These are phyloP conservation scores for Neurospora sp. DNA, from an alignment of 495 filamentous ascomycete genomes.

Conservation along the genomic window DNA sequence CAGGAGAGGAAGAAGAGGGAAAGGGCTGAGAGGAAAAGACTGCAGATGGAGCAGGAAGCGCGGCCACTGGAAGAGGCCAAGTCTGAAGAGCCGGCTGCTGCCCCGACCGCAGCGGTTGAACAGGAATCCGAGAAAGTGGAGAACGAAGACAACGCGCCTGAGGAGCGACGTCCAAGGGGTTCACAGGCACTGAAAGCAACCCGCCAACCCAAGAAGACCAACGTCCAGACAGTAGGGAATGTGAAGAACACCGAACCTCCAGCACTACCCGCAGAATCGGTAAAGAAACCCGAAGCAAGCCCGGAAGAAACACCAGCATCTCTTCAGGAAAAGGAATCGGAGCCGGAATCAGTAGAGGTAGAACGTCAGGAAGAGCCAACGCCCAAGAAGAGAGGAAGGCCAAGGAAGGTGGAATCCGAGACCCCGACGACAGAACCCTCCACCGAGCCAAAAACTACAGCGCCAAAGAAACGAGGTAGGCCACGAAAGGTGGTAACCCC, in stretches of 20 bases:
- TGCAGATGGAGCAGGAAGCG: background rate
- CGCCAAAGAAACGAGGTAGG: background rate
- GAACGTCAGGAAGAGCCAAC: background rate
- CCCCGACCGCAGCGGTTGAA: background rate
- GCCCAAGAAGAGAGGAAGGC: background rate
- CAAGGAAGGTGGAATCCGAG: background rate
- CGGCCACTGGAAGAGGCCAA: background rate
- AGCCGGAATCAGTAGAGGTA: background rate
- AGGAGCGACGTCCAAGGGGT: background rate
- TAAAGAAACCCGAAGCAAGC: background rate
- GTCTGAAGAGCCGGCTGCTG: background rate
- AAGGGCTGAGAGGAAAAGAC: background rate
- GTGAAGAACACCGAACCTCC: background rate
- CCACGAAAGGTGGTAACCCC: background rate
- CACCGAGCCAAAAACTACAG: background rate
- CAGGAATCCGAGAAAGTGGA: background rate
- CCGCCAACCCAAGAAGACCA: background rate
- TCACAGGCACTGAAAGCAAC: background rate
- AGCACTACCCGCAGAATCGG: background rate
- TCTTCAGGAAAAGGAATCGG: background rate
- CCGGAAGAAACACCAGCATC: background rate
- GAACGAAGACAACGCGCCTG: background rate
- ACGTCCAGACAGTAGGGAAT: background rate
- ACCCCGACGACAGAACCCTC: background rate
- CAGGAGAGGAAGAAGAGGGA: background rate